Conservation (phyloP, 1,284 basidiomycete genomes). For the Tylopilus microsporus region DNA sequence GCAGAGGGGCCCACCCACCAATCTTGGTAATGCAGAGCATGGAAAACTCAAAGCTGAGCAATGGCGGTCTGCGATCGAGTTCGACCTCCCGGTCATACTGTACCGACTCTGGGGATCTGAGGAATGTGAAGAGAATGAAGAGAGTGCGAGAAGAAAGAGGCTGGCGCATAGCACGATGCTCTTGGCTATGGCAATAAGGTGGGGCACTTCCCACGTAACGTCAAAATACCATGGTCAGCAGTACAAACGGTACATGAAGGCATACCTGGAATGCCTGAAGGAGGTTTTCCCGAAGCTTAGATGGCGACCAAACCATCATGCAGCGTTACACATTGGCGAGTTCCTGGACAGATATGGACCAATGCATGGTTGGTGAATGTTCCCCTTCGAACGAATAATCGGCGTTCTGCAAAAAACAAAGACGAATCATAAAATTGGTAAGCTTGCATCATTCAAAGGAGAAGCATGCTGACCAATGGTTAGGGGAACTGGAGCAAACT, state of each 20-base stretch:
- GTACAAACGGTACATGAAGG: constrained; percentile 14
- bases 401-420: not conserved
- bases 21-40: constrained; percentile 1
- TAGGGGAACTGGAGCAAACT: not conserved
- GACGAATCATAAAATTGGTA: not conserved
- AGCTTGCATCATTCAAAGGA: not conserved
- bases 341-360: not conserved
- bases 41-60: constrained; percentile 2
- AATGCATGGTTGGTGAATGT: constrained; percentile 5
- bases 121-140: not conserved
- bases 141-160: constrained; percentile 1
- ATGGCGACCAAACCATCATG: constrained; percentile 2
- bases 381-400: not conserved
- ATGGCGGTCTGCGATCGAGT: not conserved
- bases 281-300: constrained; percentile 6
- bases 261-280: constrained; percentile 14
- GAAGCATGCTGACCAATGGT: not conserved
- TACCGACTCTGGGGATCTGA: constrained; percentile 2
- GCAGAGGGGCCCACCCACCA: not conserved
- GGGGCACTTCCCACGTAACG: constrained; percentile 12
- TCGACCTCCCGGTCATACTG: constrained; percentile 3
- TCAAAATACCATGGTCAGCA: constrained; percentile 6
- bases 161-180: constrained; percentile 9
- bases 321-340: not conserved
- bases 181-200: constrained; percentile 11